These are phyloP conservation scores for Hypoxylon sp. DNA, from an alignment of 2,329 filamentous ascomycete species.

Conservation along the genomic window DNA sequence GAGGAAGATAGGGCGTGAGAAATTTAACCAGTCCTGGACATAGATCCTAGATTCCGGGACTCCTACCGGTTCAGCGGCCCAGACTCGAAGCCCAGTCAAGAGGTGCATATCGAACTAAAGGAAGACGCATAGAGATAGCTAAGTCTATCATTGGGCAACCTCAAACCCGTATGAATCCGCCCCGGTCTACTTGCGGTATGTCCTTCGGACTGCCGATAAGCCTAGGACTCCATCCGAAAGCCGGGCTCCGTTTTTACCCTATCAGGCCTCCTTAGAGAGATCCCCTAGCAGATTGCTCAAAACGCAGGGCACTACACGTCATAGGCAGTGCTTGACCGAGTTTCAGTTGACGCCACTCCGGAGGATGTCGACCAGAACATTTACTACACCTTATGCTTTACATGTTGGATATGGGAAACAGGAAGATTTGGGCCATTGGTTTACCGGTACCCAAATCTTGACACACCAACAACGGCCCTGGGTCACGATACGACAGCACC, in stretches of 20 bases:
- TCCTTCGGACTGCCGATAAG: slow-evolving; percentile 16
- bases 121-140: slow-evolving; percentile 14
- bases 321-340: slow-evolving; percentile 16
- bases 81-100: slow-evolving; percentile 15
- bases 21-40: slow-evolving; percentile 15
- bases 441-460: background rate
- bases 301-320: slow-evolving; percentile 27
- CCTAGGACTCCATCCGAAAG: slow-evolving; percentile 18
- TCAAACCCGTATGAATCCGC: slow-evolving; percentile 13
- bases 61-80: slow-evolving; percentile 2
- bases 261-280: background rate
- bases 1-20: slow-evolving; percentile 19
- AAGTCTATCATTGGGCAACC: slow-evolving; percentile 21
- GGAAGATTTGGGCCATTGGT: slow-evolving; percentile 1
- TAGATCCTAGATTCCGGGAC: slow-evolving; percentile 11
- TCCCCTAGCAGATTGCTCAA: slow-evolving; percentile 11
- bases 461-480: background rate
- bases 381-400: slow-evolving; percentile 5
- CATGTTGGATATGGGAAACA: background rate
- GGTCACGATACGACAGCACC: slow-evolving; percentile 3
- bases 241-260: slow-evolving; percentile 15
- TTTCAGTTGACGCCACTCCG: slow-evolving; percentile 29
- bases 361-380: slow-evolving; percentile 3
- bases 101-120: slow-evolving; percentile 21
- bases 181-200: slow-evolving; percentile 25